Evolutionary conservation across 169 alveolate species (phyloP).

Genomic region (Plasmodium yoelii): DNA sequence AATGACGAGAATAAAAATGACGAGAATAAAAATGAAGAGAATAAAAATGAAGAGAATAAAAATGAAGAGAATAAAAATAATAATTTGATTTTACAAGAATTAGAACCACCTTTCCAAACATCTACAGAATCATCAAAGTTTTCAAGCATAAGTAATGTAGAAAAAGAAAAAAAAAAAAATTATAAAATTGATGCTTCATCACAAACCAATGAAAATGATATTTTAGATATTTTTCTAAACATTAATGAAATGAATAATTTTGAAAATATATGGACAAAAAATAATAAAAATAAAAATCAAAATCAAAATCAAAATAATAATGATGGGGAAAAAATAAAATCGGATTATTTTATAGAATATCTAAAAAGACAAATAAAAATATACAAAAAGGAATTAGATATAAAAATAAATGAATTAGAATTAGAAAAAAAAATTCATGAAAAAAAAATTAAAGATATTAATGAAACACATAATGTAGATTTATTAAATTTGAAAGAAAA

Average conservation of each 20-base stretch:
- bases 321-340: slow-evolving; percentile 11
- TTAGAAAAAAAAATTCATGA: slow-evolving; percentile 3
- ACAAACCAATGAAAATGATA: slow-evolving; percentile 11
- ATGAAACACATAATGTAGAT: neutral
- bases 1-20: too few species aligned
- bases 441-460: slow-evolving; percentile 26
- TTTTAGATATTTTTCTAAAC: slow-evolving; percentile 10
- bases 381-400: slow-evolving; percentile 38
- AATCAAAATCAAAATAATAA: too few species aligned
- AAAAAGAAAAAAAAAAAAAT: neutral
- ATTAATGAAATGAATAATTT: neutral
- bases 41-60: neutral
- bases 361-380: slow-evolving; percentile 33
- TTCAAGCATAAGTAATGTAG: neutral
- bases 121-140: too few species aligned
- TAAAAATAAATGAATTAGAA: slow-evolving; percentile 19
- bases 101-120: too few species aligned
- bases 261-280: slow-evolving; percentile 16
- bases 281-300: neutral
- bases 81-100: neutral
- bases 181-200: slow-evolving; percentile 1
- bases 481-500: slow-evolving; percentile 16
- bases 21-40: neutral
- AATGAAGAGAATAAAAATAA: neutral
- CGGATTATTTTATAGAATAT: slow-evolving; percentile 18